These are phyloP conservation scores for Neofusicoccum kwambonambiense DNA, from an alignment of 2,329 filamentous ascomycete species.

Conservation along the genomic window DNA sequence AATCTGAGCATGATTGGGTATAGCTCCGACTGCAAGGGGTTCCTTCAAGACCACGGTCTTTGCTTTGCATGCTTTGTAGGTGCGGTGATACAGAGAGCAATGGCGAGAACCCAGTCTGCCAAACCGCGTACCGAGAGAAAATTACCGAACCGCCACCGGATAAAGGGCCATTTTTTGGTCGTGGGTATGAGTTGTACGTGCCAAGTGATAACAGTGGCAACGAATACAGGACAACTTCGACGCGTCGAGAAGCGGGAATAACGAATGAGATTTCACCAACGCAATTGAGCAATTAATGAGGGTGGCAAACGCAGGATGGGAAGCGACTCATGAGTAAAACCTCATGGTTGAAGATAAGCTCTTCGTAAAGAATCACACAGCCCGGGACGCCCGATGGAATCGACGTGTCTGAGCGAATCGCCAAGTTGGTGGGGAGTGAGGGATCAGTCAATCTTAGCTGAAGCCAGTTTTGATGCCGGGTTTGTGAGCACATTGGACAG, in stretches of 20 bases:
- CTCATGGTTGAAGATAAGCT: background rate
- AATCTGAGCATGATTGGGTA: background rate
- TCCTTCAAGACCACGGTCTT: background rate
- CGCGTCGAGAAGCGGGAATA: background rate
- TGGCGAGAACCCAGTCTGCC: background rate
- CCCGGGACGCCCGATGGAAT: too few species aligned
- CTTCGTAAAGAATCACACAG: background rate
- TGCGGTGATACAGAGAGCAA: background rate
- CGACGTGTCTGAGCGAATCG: too few species aligned
- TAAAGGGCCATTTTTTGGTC: background rate
- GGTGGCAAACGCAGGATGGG: background rate
- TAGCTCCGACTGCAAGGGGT: background rate
- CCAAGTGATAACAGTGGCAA: background rate
- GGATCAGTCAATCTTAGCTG: constrained; percentile 71
- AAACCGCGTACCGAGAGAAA: background rate
- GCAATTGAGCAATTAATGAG: background rate
- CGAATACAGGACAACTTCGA: background rate
- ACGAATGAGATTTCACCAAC: background rate
- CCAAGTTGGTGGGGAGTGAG: background rate
- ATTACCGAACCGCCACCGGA: background rate
- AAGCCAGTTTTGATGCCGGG: constrained; percentile 65
- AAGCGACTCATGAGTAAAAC: background rate
- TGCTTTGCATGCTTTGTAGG: background rate
- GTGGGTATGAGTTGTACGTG: background rate
- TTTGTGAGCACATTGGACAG: constrained; percentile 80